Conservation (phyloP, 1,139 yeast species). For the Taphrina sp. region DNA sequence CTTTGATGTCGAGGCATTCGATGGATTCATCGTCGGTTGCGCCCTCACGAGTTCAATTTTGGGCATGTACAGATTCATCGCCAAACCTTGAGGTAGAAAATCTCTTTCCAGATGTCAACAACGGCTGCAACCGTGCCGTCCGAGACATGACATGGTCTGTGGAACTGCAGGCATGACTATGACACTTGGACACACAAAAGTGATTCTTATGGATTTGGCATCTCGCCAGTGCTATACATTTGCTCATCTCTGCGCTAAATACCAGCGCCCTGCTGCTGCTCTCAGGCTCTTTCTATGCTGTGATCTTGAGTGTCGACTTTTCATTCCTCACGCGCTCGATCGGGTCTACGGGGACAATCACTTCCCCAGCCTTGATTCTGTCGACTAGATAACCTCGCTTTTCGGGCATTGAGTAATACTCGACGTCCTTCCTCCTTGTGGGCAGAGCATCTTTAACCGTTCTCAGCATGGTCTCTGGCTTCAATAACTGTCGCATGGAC, state of each 20-base stretch:
- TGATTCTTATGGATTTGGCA: too few relatives aligned
- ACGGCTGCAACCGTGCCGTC: too few relatives aligned
- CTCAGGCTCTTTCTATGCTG: too few relatives aligned
- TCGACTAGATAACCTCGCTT: constrained; percentile 70
- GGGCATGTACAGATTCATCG: constrained; percentile 26
- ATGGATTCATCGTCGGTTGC: constrained; percentile 20
- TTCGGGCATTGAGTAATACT: constrained; percentile 67
- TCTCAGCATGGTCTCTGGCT: constrained; percentile 76
- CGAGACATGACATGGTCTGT: too few relatives aligned
- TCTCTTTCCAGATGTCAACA: neutral
- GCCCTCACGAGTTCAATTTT: constrained; percentile 10
- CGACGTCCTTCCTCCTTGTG: constrained; percentile 73
- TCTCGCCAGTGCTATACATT: too few relatives aligned
- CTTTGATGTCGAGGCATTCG: constrained; percentile 20
- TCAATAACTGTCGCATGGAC: constrained; percentile 67
- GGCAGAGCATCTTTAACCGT: constrained; percentile 70
- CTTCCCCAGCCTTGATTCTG: constrained; percentile 12
- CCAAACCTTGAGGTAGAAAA: constrained; percentile 10
- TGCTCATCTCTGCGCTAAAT: too few relatives aligned
- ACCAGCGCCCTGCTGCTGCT: too few relatives aligned
- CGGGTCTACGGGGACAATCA: constrained; percentile 11
- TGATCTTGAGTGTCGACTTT: constrained; percentile 1
- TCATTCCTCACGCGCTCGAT: neutral
- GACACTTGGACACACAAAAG: too few relatives aligned
- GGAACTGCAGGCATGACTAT: too few relatives aligned